Evolutionary conservation across 169 alveolate species (phyloP).

Genomic region (Cyclospora cayetanensis): DNA sequence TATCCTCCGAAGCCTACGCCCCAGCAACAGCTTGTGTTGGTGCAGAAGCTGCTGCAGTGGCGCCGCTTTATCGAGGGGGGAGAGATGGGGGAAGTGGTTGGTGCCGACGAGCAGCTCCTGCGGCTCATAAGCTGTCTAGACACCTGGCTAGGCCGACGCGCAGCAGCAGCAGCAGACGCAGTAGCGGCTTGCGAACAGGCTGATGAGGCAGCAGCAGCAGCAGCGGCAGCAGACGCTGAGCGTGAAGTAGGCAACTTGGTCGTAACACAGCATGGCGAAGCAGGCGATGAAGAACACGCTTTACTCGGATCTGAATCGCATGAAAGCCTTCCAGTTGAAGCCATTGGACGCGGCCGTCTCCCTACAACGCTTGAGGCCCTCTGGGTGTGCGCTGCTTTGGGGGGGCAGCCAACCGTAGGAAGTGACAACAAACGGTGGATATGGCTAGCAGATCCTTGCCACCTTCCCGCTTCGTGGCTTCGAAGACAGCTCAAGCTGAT

Average conservation of each 20-base stretch:
- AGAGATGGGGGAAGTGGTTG: constrained; percentile 16
- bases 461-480: constrained; percentile 51
- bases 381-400: constrained; percentile 68
- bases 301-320: neutral
- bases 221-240: constrained; percentile 47
- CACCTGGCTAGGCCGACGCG: constrained; percentile 20
- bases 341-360: neutral
- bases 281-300: constrained; percentile 10
- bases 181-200: neutral
- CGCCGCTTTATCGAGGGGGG: constrained; percentile 15
- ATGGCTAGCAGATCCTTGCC: neutral
- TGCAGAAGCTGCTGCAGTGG: constrained; percentile 24
- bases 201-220: neutral
- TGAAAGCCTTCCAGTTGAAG: neutral
- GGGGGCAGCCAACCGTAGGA: constrained; percentile 42
- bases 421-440: constrained; percentile 36
- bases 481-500: constrained; percentile 48
- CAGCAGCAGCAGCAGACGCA: constrained; percentile 29
- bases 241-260: neutral
- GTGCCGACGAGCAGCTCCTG: constrained; percentile 64
- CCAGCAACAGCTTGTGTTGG: constrained; percentile 25
- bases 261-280: neutral
- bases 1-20: constrained; percentile 39
- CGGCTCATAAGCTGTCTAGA: constrained; percentile 45
- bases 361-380: constrained; percentile 33